phyloP scores from a whole-genome alignment of 2,329 filamentous ascomycete species.

The Davidsoniella neocaledoniae region DNA sequence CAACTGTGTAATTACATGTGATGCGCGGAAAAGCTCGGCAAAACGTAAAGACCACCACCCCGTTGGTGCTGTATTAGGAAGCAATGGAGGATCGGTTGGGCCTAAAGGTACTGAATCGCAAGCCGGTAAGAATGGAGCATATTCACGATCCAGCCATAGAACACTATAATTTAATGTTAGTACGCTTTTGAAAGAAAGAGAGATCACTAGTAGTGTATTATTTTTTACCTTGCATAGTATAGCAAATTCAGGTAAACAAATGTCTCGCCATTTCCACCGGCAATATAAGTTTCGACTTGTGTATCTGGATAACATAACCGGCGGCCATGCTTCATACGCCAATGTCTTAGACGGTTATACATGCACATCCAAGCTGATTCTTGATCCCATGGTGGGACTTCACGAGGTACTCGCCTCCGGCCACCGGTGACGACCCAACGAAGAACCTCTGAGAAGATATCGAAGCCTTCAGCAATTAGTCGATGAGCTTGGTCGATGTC shows the following conservation, averaged over 20 bases:
- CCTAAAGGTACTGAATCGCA: constrained; percentile 21
- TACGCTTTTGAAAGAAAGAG: not conserved
- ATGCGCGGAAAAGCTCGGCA: constrained; percentile 20
- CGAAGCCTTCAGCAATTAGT: constrained; percentile 24
- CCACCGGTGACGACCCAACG: constrained; percentile 27
- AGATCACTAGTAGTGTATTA: too few species aligned
- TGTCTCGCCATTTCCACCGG: constrained; percentile 24
- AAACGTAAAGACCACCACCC: constrained; percentile 26
- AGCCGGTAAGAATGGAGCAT: constrained; percentile 27
- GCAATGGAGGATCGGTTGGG: constrained; percentile 24
- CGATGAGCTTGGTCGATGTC: constrained; percentile 17
- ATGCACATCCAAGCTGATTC: constrained; percentile 21
- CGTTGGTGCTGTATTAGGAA: constrained; percentile 22
- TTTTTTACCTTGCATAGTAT: constrained; percentile 25
- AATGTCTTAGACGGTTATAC: constrained; percentile 19
- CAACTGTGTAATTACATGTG: constrained; percentile 1
- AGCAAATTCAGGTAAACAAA: constrained; percentile 27
- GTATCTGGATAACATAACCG: constrained; percentile 23
- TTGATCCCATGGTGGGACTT: constrained; percentile 23
- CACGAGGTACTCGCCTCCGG: constrained; percentile 23
- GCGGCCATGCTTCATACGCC: constrained; percentile 21
- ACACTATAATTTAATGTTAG: constrained; percentile 16
- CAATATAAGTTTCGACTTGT: constrained; percentile 23
- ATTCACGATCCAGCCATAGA: constrained; percentile 27
- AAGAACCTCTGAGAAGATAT: constrained; percentile 26